These are phyloP conservation scores for Nigrospora osmanthi DNA, from an alignment of 2,329 filamentous ascomycete species.

Conservation along the genomic window DNA sequence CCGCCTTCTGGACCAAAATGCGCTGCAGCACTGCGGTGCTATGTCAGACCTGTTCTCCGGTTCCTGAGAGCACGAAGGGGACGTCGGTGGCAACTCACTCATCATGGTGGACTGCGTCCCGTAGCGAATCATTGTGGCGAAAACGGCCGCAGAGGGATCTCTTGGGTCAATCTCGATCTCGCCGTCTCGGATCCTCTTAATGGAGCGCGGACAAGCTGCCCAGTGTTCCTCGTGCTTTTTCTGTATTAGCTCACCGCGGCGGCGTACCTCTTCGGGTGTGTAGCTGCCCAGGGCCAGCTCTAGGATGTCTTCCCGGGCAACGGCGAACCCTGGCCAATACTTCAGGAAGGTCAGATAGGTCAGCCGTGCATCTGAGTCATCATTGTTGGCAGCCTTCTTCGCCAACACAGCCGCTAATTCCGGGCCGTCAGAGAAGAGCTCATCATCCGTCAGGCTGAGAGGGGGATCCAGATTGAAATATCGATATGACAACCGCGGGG, in stretches of 20 bases:
- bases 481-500: constrained; percentile 22
- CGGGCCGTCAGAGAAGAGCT: constrained; percentile 15
- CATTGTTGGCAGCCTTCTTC: constrained; percentile 16
- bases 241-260: constrained; percentile 14
- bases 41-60: constrained; percentile 2
- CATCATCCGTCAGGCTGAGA: constrained; percentile 17
- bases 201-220: constrained; percentile 15
- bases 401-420: constrained; percentile 16
- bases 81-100: too few species aligned
- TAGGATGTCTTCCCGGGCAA: constrained; percentile 23
- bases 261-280: constrained; percentile 20
- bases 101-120: background rate
- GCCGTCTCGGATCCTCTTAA: constrained; percentile 11
- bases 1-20: constrained; percentile 23
- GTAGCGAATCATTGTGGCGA: too few species aligned
- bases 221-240: constrained; percentile 13
- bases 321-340: constrained; percentile 15
- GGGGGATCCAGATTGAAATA: constrained; percentile 21
- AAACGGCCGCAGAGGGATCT: too few species aligned
- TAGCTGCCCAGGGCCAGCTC: constrained; percentile 23
- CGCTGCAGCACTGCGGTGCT: constrained; percentile 23
- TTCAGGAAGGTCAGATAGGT: constrained; percentile 16
- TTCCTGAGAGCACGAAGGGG: too few species aligned
- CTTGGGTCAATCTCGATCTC: background rate
- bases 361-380: constrained; percentile 16